Base-by-base conservation (phyloP, 345 rosid genomes). In the Pseudoturritis turrita region DNA sequence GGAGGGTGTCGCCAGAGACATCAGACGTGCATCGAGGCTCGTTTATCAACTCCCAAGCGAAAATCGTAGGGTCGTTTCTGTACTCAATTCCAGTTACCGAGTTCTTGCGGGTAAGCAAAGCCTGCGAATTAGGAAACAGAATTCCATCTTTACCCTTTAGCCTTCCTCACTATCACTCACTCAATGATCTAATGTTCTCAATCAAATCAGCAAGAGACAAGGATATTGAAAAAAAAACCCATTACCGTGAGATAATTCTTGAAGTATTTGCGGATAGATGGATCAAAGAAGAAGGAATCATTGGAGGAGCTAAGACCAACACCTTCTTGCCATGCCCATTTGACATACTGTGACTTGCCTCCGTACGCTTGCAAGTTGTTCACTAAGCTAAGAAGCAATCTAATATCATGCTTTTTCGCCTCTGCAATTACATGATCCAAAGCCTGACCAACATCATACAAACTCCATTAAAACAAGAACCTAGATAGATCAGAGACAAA, bases 301-400 rank as follows among this genome's bases (percentile, higher is more conserved):
- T 91, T 91, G 3, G 87, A 85, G 12, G 96, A 82, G 74, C 92
- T 88, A 68, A 87, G 79, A 19, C 90, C 97, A 76, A 87, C 76
- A 31, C 97, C 96, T 75, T 91, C 97, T 82, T 88, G 82, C 97
- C 97, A 88, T 5, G 97, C 97, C 96, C 97, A 91, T 54, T 87
- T 81, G 66, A 91, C 96, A 80, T 91, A 88, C 73, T 88, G 97
- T 25, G 85, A 83, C 82, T 91, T 91, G 33, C 96, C 97, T 37
- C 97, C 97, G 25, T 81, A 88, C 40, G 90, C 85, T 72, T 82
- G 84, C 80, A 91, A 85, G 80, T 91, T 91, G 68, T 91, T 87
- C 53, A 87, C 96, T 74, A 91, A 78, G 79, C 92, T 80, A 47
- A 91, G 91, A 13, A 91, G 76, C 63, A 88, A 81, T 56, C 90